Evolutionary conservation across 768 basidiomycete species (phyloP), one percentile per base, ranked within the genome.

Genomic region (Tubosaeta brunneosetosa): DNA sequence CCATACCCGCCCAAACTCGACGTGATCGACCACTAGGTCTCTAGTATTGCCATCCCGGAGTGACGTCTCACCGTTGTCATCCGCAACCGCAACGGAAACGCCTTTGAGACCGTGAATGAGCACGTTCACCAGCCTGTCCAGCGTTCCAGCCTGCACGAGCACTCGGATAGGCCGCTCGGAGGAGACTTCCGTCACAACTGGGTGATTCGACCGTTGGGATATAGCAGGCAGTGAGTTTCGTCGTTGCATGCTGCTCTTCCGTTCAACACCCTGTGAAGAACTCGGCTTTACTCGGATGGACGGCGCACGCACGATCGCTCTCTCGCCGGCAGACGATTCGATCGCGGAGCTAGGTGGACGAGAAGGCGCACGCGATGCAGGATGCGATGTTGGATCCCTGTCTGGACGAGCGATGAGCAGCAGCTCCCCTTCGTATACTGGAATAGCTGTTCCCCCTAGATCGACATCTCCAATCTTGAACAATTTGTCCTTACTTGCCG

Each of bases 21-120:
- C 71, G 42, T 82, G 78, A 70, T 92, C 90, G 13, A 92, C 78
- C 25, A 82, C 73, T 40, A 91, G 71, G 44, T 88, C 83, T 32
- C 88, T 74, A 0, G 86, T 86, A 71, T 82, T 86, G 2, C 84
- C 83, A 57, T 88, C 86, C 19, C 82, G 73, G 40, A 92, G 67
- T 0, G 88, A 83, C 73, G 87, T 89, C 66, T 92, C 88, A 0
- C 91, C 91, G 59, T 90, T 91, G 62, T 92, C 90, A 57, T 93
- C 90, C 0, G 91, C 82, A 4, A 90, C 86, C 0, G 86, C 85
- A 0, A 91, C 88, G 0, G 86, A 85, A 4, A 92, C 82, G 31
- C 84, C 84, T 44, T 82, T 82, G 17, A 92, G 71, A 4, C 91
- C 91, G 61, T 88, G 85, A 0, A 89, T 83, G 14, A 93, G 77